Percentiles rank a stretch among this genome's conserved stretches.
Conservation (phyloP, 768 basidiomycete genomes). For the Boletus vermiculosoides region DNA sequence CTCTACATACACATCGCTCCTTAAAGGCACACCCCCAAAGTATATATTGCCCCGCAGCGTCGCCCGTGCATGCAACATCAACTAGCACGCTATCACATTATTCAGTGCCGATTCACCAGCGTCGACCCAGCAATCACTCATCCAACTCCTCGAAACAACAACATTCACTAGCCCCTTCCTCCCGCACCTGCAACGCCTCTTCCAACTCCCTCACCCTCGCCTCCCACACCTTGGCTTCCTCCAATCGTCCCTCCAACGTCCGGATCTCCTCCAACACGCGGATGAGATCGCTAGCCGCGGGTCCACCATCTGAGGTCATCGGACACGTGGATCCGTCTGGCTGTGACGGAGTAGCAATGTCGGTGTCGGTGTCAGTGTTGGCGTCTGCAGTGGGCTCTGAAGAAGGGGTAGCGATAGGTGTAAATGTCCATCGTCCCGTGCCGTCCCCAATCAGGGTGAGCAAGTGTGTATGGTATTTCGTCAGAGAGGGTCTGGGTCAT, state of each 20-base stretch:
- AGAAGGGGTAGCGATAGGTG: conserved; percentile 41
- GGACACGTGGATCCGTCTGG: not conserved
- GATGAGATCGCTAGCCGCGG: conserved; percentile 19
- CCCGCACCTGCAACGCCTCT: conserved; percentile 24
- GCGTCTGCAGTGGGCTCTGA: not conserved
- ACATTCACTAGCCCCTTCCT: not conserved
- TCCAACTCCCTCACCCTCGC: conserved; percentile 26
- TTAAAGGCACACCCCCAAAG: no score
- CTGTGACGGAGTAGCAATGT: not conserved
- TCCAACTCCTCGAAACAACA: not conserved
- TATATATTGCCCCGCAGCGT: no score
- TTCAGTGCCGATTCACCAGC: not conserved
- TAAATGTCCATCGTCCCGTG: conserved; percentile 68
- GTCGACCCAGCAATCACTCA: not conserved
- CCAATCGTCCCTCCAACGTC: conserved; percentile 22
- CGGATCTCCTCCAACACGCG: conserved; percentile 30
- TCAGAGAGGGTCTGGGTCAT: conserved; percentile 63
- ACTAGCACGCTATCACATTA: not conserved
- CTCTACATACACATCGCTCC: no score
- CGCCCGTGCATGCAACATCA: not conserved
- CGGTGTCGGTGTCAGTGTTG: not conserved
- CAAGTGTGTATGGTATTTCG: conserved; percentile 87
- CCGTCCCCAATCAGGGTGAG: conserved; percentile 76
- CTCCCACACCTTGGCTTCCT: conserved; percentile 28
- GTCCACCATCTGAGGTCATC: not conserved